Evolutionary conservation across 1,139 yeast species (phyloP), one percentile per base, ranked within the genome.

Genomic region (Candida freyschussii): DNA sequence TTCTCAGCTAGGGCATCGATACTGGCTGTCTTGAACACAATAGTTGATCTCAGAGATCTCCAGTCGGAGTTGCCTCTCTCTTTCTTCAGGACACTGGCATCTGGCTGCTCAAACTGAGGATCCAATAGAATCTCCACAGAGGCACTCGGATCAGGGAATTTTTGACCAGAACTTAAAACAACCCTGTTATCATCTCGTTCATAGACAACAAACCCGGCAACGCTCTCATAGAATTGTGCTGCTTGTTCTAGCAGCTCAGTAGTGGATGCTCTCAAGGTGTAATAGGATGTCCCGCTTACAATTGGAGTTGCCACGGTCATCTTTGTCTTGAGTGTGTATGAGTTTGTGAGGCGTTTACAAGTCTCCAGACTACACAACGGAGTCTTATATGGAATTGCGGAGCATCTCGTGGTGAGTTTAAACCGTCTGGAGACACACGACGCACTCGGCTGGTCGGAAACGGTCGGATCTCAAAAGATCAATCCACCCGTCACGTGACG

Each of bases 201-300:
- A 36, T 59, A 58, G 25, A 60, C 51, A 4, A 53, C 37, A 32
- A 76, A 65, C 2, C 72, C 75, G 14, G 73, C 52, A 10, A 67
- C 37, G 32, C 62, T 55, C 32, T 65, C 57, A 50, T 76, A 77
- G 52, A 76, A 77, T 15, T 53, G 48, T 21, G 65, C 52, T 5
- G 78, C 65, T 24, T 62, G 47, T 14, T 57, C 45, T 26, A 65
- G 61, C 8, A 65, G 51, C 17, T 48, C 49, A 14, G 48, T 44
- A 27, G 62, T 56, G 6, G 69, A 60, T 7, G 78, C 78, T 43
- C 55, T 56, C 26, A 72, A 57, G 22, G 65, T 57, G 35, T 70
- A 59, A 39, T 63, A 62, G 18, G 78, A 62, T 17, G 72, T 62
- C 12, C 78, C 79, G 49, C 72, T 73, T 37, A 75, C 68, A 36